Percentiles rank a stretch among this genome's conserved stretches.
These are phyloP conservation scores for Aphanocladium album DNA, from an alignment of 2,329 filamentous ascomycete genomes.

Conservation along the genomic window DNA sequence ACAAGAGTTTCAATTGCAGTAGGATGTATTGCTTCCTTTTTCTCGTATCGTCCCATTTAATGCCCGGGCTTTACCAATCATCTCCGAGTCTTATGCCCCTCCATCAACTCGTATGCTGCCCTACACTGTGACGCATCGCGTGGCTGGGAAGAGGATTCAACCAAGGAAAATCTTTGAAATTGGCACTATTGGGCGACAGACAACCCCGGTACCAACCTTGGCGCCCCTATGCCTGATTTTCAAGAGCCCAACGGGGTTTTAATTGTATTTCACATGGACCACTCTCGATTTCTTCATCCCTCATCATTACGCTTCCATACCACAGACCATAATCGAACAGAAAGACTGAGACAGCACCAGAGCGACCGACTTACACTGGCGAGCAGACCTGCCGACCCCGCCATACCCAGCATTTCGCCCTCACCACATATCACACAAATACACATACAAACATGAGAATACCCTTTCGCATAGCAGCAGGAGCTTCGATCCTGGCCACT, in stretches of 20 bases:
- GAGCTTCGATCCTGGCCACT: not conserved
- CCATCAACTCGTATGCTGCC: not conserved
- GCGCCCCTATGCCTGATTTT: not conserved
- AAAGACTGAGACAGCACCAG: not conserved
- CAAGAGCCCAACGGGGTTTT: not conserved
- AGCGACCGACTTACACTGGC: not conserved
- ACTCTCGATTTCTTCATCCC: not conserved
- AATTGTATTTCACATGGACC: not conserved
- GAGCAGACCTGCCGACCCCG: not conserved
- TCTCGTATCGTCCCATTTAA: not conserved
- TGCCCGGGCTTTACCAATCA: too few species aligned
- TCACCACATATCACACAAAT: not conserved
- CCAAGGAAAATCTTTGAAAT: not conserved
- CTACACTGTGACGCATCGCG: not conserved
- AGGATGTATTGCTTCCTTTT: not conserved
- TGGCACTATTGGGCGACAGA: not conserved
- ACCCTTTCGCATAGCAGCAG: conserved; percentile 10
- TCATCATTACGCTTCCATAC: not conserved
- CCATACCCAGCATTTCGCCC: not conserved
- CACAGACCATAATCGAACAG: too few species aligned
- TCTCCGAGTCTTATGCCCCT: too few species aligned
- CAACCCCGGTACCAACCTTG: conserved; percentile 2
- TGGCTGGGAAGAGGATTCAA: conserved; percentile 5
- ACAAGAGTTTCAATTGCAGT: not conserved
- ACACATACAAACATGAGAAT: conserved; percentile 7